A percentile compares a stretch with the other conserved stretches of the same genome.
phyloP scores from a whole-genome alignment of 2,329 filamentous ascomycete genomes.

The Pseudocercospora macadamiae region DNA sequence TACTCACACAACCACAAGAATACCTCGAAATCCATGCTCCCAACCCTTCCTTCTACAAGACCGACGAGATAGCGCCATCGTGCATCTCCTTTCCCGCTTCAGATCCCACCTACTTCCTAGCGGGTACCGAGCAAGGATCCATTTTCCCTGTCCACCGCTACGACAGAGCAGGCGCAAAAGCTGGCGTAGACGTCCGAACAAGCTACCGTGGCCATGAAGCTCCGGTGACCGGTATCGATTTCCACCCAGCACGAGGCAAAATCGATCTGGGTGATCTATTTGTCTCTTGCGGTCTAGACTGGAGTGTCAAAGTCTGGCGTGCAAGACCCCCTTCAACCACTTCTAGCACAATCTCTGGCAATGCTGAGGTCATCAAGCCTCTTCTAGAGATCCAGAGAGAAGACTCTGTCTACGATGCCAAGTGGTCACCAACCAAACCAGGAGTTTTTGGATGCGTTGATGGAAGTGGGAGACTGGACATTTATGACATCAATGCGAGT shows the following conservation, averaged over 20 bases:
- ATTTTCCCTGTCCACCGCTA: constrained; percentile 98
- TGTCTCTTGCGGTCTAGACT: constrained; percentile 89
- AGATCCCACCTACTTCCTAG: constrained; percentile 96
- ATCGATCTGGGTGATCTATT: constrained; percentile 94
- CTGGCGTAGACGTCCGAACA: constrained; percentile 86
- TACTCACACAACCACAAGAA: constrained; percentile 96
- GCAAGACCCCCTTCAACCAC: constrained; percentile 79
- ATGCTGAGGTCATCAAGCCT: constrained; percentile 53
- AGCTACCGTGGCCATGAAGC: constrained; percentile 89
- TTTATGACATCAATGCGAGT: constrained; percentile 93
- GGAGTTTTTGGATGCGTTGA: constrained; percentile 95
- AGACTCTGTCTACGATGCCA: constrained; percentile 94
- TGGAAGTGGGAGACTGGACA: constrained; percentile 85
- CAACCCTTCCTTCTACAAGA: constrained; percentile 69
- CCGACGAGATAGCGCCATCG: constrained; percentile 92
- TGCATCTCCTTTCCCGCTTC: constrained; percentile 93
- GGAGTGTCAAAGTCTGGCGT: constrained; percentile 97
- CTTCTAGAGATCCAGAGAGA: constrained; percentile 90
- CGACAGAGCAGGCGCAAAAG: constrained; percentile 94
- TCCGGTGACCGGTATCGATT: constrained; percentile 93
- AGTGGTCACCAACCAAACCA: constrained; percentile 92
- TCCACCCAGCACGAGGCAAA: constrained; percentile 88
- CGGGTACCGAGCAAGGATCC: constrained; percentile 93
- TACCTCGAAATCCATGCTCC: constrained; percentile 85
- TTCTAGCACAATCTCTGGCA: constrained; percentile 52